Base-by-base conservation (phyloP, 768 basidiomycete species). In the Lactarius evosmus region DNA sequence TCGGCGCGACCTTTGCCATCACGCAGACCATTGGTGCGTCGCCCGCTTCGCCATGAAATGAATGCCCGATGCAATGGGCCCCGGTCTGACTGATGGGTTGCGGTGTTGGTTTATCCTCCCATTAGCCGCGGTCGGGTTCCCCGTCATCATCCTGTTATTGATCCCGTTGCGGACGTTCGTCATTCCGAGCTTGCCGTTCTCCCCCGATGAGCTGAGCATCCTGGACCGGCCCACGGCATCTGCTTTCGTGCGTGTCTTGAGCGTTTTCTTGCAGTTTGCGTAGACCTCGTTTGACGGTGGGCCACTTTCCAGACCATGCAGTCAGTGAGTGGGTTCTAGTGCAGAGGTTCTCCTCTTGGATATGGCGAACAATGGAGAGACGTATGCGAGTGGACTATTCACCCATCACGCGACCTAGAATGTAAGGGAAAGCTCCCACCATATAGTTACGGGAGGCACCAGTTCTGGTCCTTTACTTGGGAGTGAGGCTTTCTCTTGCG, bases 161-260 rank as follows among this genome's bases (percentile, higher is more conserved):
- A 79, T 96, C 27, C 95, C 95, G 0, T 65, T 95, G 14, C 82
- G 95, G 53, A 80, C 84, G 29, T 77, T 80, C 62, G 67, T 91
- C n/a, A 79, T 96, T 16, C 93, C 95, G 0, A 79, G 78, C 22
- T 74, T 95, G 49, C 81, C 87, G 0, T 95, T 97, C 72, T 88
- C 87, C 0, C 70, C 74, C 3, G 89, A 89, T 65, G 95, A 97
- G 71, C 76, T 98, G 41, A 79, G 78, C 2, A 87, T 94, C 25
- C 80, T 98, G n/a, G 95, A 97, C 72, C 88, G 91, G 2, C 91
- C 93, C 0, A 89, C 91, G 0, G 95, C 95, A 12, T 93, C 91
- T 16, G 82, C 85, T n/a, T 91, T 90, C 68, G 89, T 92, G 70
- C 78, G 90, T 84, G 7, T 49, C 66, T 51, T 6, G 2, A 12